These are phyloP conservation scores for Cryphonectria nitschkei DNA, from an alignment of 2,329 filamentous ascomycete genomes.

Conservation along the genomic window DNA sequence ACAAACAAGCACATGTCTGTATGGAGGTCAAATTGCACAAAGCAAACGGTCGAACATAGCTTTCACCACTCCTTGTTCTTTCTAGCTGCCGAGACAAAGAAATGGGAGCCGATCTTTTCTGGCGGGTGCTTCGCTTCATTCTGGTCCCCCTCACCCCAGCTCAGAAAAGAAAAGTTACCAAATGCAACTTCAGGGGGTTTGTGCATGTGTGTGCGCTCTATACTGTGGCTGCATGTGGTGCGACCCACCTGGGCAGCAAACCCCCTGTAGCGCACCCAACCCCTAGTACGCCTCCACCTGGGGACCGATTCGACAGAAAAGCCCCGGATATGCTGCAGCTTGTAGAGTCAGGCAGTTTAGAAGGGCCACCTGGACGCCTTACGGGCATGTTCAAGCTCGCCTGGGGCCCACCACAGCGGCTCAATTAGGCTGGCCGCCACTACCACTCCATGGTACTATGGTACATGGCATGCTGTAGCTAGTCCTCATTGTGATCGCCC, in stretches of 20 bases:
- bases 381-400: not conserved
- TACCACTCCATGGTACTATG: not conserved
- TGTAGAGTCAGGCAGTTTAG: not conserved
- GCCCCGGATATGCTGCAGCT: constrained; percentile 7
- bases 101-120: not conserved
- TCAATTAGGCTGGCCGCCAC: not conserved
- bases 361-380: not conserved
- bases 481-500: constrained; percentile 10
- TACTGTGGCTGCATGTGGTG: constrained; percentile 8
- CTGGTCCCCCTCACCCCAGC: not conserved
- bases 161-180: not conserved
- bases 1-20: not conserved
- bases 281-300: not conserved
- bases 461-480: not conserved
- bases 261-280: not conserved
- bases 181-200: not conserved
- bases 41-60: not conserved
- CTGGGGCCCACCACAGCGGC: not conserved
- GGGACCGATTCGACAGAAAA: constrained; percentile 14
- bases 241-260: not conserved
- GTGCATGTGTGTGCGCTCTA: not conserved
- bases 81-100: not conserved
- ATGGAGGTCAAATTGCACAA: not conserved
- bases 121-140: constrained; percentile 2
- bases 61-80: not conserved